Evolutionary conservation across 1,284 basidiomycete genomes (phyloP).

Genomic region (Apiotrichum siamense): DNA sequence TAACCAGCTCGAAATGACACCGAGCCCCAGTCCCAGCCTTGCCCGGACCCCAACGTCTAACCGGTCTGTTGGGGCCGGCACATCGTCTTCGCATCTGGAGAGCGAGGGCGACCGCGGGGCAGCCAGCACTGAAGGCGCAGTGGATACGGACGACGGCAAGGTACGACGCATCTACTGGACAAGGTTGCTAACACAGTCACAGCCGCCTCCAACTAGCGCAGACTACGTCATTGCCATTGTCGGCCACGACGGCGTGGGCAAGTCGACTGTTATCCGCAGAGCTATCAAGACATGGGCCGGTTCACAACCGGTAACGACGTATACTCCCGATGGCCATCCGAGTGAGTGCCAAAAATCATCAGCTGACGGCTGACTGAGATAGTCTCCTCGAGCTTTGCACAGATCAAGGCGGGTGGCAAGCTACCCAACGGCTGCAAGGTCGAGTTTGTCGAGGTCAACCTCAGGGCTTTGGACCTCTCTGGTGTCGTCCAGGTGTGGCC

Average conservation of each 20-base stretch:
- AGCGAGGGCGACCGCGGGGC: neutral
- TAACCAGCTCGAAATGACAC: slow-evolving; percentile 8
- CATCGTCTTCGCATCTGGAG: too few relatives aligned
- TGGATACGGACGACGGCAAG: neutral
- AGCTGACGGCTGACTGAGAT: slow-evolving; percentile 1
- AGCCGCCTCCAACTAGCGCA: slow-evolving; percentile 1
- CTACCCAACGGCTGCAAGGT: slow-evolving; percentile 29
- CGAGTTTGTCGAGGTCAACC: slow-evolving; percentile 41
- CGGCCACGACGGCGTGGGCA: slow-evolving; percentile 39
- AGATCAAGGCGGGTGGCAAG: slow-evolving; percentile 36
- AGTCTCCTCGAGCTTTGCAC: slow-evolving; percentile 35
- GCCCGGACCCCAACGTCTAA: too few relatives aligned
- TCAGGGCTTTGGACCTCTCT: slow-evolving; percentile 22
- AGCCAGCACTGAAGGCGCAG: neutral
- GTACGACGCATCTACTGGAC: neutral
- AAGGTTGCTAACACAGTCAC: neutral
- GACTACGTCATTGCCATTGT: slow-evolving; percentile 42
- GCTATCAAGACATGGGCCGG: slow-evolving; percentile 41
- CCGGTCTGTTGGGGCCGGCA: too few relatives aligned
- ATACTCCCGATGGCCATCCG: slow-evolving; percentile 15
- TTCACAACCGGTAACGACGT: slow-evolving; percentile 19
- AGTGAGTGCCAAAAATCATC: slow-evolving; percentile 11
- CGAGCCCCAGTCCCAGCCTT: neutral
- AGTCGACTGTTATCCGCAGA: slow-evolving; percentile 38
- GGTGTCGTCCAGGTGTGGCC: slow-evolving; percentile 25